Base-by-base conservation (phyloP, 1,139 yeast genomes). In the Saccharomyces hybrid region DNA sequence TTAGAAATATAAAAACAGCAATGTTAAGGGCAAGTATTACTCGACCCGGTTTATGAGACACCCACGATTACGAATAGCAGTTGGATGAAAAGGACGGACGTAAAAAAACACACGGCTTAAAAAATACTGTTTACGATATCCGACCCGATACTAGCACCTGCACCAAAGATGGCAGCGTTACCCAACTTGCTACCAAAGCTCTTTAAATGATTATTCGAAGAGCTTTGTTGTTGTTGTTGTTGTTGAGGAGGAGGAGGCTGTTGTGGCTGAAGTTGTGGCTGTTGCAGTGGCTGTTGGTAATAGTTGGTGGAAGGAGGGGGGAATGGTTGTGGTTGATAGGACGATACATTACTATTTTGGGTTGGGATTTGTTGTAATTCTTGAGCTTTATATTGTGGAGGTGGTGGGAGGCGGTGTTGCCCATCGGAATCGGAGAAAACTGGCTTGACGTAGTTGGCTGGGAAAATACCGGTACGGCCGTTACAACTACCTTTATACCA, bases 111-210 rank as follows among this genome's bases (percentile, higher is more conserved):
- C 14, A 21, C 8, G 46, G 24, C 29, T 68, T 78, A 89, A 63
- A 90, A 88, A 58, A 91, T 90, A 49, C 90, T 82, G 73, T 91
- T 86, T 59, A 93, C 89, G 54, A 93, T 61, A 66, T 91, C 93
- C 51, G 93, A 79, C 65, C 99, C 98, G 54, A 91, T 77, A 1
- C 97, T 86, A 47, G 98, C 97, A 76, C 99, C 99, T 19, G 98
- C 98, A 72, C 98, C 98, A 63, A 90, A 91, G 57, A 91, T 83
- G 32, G 96, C 96, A 9, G 98, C 97, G 64, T 89, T 86, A 54
- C 97, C 98, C 54, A 93, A 75, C 72, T 88, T 86, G 55, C 88
- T 77, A 19, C 97, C 97, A 64, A 88, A 82, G 68, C 80, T 85
- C 70, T 80, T 83, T 54, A 86, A 68, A 8, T 47, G 54, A 7